phyloP scores from a whole-genome alignment of 1,139 yeast genomes.

The Kurtzmaniella quercitrusa region DNA sequence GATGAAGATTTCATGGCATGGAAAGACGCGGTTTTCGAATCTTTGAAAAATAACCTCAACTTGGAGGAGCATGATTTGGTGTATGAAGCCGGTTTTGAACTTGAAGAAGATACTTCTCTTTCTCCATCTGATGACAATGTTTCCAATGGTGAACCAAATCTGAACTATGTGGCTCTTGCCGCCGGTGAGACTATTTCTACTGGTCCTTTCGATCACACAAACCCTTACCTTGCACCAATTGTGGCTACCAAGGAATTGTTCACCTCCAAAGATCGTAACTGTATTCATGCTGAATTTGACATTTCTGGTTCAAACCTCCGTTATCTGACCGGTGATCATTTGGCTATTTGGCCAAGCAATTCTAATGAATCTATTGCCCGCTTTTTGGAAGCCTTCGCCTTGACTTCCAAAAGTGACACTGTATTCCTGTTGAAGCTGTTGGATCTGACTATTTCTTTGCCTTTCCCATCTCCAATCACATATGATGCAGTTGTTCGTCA shows the following conservation, averaged over 20 bases:
- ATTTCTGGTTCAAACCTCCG: conserved; percentile 69
- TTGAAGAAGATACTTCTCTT: conserved; percentile 30
- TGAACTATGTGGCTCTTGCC: conserved; percentile 48
- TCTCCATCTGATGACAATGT: conserved; percentile 38
- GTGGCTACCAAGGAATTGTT: conserved; percentile 65
- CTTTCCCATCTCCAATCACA: conserved; percentile 90
- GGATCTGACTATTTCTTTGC: conserved; percentile 68
- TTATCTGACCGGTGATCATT: conserved; percentile 93
- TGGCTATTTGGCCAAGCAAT: conserved; percentile 94
- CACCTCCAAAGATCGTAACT: conserved; percentile 60
- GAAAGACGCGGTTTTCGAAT: conserved; percentile 76
- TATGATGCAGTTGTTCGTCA: conserved; percentile 83
- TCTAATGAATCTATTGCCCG: conserved; percentile 66
- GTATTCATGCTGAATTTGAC: conserved; percentile 91
- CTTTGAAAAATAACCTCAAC: conserved; percentile 60
- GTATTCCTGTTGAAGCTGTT: conserved; percentile 66
- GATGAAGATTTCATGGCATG: conserved; percentile 93
- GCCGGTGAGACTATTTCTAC: conserved; percentile 39
- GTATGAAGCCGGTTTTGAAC: conserved; percentile 71
- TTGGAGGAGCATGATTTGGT: conserved; percentile 73
- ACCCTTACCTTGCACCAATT: conserved; percentile 81
- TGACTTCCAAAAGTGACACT: conserved; percentile 47
- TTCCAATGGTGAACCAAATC: conserved; percentile 83
- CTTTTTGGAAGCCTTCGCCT: conserved; percentile 62
- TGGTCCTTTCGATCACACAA: conserved; percentile 81